These are phyloP conservation scores for Zymoseptoria tritici DNA, from an alignment of 2,329 filamentous ascomycete species.

Conservation along the genomic window DNA sequence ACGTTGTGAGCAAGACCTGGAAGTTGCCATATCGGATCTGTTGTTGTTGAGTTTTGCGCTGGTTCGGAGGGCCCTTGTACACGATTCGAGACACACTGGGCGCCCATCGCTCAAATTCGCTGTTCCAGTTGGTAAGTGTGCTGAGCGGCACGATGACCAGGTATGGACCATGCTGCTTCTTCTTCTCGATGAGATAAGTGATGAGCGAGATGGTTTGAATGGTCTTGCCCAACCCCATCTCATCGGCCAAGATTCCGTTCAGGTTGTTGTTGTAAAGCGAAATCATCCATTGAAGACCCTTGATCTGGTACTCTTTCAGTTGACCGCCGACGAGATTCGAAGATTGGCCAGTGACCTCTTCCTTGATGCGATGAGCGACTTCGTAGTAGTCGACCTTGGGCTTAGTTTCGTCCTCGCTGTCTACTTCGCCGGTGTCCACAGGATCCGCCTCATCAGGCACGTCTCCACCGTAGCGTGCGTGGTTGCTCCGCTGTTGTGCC, in stretches of 20 bases:
- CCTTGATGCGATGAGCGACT: conserved; percentile 90
- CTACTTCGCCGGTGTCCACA: conserved; percentile 60
- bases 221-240: conserved; percentile 99
- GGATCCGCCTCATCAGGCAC: conserved; percentile 52
- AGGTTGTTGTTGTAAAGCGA: conserved; percentile 99
- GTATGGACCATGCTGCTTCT: conserved; percentile 85
- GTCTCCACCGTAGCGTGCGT: conserved; percentile 58
- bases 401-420: conserved; percentile 57
- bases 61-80: conserved; percentile 89
- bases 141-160: conserved; percentile 94
- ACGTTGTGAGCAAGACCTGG: conserved; percentile 93
- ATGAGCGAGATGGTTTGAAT: conserved; percentile 98
- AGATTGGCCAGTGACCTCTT: conserved; percentile 80
- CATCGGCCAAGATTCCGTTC: conserved; percentile 95
- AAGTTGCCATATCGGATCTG: conserved; percentile 92
- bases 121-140: conserved; percentile 96
- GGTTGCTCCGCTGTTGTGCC: conserved; percentile 78
- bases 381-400: conserved; percentile 98
- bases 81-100: conserved; percentile 79
- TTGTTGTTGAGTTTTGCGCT: conserved; percentile 83
- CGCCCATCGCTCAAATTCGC: conserved; percentile 99
- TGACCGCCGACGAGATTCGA: conserved; percentile 81
- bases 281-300: conserved; percentile 99
- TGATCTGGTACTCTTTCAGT: conserved; percentile 95
- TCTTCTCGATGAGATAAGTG: conserved; percentile 93